Base-by-base conservation (phyloP, 331 rosid genomes). In the Malus hybrid region DNA sequence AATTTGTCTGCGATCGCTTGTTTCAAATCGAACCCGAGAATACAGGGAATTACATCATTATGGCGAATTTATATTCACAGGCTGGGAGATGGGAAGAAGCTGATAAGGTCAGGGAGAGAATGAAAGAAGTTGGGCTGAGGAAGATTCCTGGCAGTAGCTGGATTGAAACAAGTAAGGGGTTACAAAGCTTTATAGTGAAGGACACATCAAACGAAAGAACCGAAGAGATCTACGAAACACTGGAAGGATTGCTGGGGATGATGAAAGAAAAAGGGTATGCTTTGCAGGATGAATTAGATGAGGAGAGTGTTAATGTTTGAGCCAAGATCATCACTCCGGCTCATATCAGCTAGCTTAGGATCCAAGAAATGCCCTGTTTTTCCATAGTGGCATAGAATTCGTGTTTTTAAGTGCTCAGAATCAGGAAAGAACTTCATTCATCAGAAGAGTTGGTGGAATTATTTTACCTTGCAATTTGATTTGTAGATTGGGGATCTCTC, bases 1-100 rank as follows among this genome's bases (percentile, higher is more conserved):
- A 87, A 64, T 84, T 87, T 76, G 93, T 52, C 28, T 88, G 78
- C 78, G 89, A 92, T 80, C 87, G 70, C 78, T 80, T 92, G 77
- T 80, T 87, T 76, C 82, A 85, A 73, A 86, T 89, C 4, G 97
- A 94, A 77, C 96, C 96, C 16, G 97, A 90, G 73, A 89, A 86
- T 80, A 85, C 96, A 5, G 97, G 96, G 81, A 94, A 81, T 82
- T 90, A 92, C 65, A 59, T 90, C 31, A 87, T 90, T 50, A 92
- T 94, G 99, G 96, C 97, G 16, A 94, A 92, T 75, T 82, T 94
- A 56, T 94, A 81, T 85, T 84, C 96, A 28, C 88, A 79, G 65
- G 89, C 87, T 56, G 90, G 96, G 76, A 90, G 93, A 77, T 90
- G 90, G 93, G 87, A 89, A 82, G 96, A 92, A 80, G 93, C 97